A percentile compares a stretch with the other conserved stretches of the same genome.
Evolutionary conservation across 2,329 filamentous ascomycete species (phyloP).

Genomic region (Ascosphaera apis): DNA sequence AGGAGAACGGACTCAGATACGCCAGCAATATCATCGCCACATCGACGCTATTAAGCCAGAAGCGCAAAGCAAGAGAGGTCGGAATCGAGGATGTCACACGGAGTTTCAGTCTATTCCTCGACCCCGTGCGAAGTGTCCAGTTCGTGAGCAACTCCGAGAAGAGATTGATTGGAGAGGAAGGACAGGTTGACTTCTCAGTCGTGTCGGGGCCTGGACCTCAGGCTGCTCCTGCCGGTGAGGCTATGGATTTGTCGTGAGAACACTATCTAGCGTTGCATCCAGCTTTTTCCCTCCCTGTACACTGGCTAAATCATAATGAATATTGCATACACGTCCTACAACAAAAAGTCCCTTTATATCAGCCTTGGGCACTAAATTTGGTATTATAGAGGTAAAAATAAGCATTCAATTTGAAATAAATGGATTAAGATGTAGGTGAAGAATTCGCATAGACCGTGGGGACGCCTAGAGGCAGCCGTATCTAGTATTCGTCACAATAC

Average conservation of each 20-base stretch:
- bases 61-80: constrained; percentile 67
- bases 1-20: constrained; percentile 79
- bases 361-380: too few species aligned
- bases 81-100: constrained; percentile 73
- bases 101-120: constrained; percentile 86
- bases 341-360: too few species aligned
- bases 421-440: too few species aligned
- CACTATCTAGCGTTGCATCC: constrained; percentile 4
- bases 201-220: constrained; percentile 8
- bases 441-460: too few species aligned
- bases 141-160: constrained; percentile 83
- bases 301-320: too few species aligned
- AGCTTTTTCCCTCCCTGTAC: constrained; percentile 1
- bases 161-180: constrained; percentile 72
- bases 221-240: constrained; percentile 30
- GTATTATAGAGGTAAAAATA: too few species aligned
- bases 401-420: too few species aligned
- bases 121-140: constrained; percentile 65
- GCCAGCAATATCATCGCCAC: constrained; percentile 97
- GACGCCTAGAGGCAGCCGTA: too few species aligned
- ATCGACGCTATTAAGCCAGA: constrained; percentile 65
- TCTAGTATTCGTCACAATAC: too few species aligned
- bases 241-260: constrained; percentile 42
- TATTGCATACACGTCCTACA: too few species aligned
- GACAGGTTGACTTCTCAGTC: constrained; percentile 45